Conservation (phyloP, 2,329 filamentous ascomycete genomes). For the Hymenotorrendiella dingleyae region DNA sequence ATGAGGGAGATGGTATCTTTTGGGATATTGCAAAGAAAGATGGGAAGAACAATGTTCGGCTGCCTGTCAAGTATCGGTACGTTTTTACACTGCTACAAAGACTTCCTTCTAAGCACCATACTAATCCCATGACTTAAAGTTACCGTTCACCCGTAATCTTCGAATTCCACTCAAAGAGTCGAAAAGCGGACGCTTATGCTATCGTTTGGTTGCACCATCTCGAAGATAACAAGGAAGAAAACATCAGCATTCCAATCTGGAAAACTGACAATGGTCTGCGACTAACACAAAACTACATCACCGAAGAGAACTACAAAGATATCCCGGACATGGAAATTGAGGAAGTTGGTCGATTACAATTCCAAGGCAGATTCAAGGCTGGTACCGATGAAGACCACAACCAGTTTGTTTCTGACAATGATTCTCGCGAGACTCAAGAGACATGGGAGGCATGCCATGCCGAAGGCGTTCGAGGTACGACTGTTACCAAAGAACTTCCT, state of each 20-base stretch:
- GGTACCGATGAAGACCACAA: conserved; percentile 85
- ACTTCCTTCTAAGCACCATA: no score
- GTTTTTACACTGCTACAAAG: no score
- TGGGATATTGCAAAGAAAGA: conserved; percentile 50
- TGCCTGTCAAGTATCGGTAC: conserved; percentile 88
- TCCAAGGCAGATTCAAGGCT: conserved; percentile 77
- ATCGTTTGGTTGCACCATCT: conserved; percentile 83
- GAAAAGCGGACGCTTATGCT: conserved; percentile 68
- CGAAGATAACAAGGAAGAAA: conserved; percentile 68
- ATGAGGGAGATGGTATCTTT: conserved; percentile 53
- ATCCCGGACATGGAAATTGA: conserved; percentile 71
- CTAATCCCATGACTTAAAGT: no score
- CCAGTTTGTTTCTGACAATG: conserved; percentile 77
- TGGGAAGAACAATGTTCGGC: conserved; percentile 50
- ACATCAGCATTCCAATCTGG: conserved; percentile 89
- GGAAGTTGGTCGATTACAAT: conserved; percentile 75
- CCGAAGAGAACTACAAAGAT: conserved; percentile 63
- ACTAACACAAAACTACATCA: conserved; percentile 88
- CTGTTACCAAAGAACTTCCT: conserved; percentile 69
- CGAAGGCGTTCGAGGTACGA: conserved; percentile 72
- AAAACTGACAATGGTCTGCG: conserved; percentile 68
- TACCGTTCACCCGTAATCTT: conserved; percentile 85
- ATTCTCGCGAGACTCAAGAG: conserved; percentile 88
- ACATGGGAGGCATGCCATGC: conserved; percentile 88
- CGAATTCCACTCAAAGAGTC: conserved; percentile 67